Evolutionary conservation across 805 yeast genomes (phyloP).

Genomic region (Yamadazyma nakazawae): DNA sequence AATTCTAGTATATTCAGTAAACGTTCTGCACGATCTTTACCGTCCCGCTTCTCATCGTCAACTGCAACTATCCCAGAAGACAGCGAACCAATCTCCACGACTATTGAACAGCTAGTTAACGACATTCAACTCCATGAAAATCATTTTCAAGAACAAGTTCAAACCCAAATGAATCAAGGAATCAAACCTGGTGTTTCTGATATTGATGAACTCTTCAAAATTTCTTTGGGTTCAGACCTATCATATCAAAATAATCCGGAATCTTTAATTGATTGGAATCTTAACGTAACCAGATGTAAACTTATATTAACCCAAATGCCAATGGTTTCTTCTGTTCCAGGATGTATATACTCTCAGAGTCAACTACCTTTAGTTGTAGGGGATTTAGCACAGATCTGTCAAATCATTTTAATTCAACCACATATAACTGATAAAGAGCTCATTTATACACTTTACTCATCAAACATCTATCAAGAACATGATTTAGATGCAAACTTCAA

Average conservation of each 20-base stretch:
- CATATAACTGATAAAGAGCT: slow-evolving; percentile 43
- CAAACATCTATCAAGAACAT: slow-evolving; percentile 48
- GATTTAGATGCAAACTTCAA: slow-evolving; percentile 43
- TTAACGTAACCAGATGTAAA: slow-evolving; percentile 48
- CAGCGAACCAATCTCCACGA: slow-evolving; percentile 38
- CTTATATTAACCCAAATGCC: slow-evolving; percentile 41
- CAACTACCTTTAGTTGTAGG: slow-evolving; percentile 40
- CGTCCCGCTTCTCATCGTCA: slow-evolving; percentile 38
- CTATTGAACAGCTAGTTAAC: slow-evolving; percentile 43
- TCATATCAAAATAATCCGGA: slow-evolving; percentile 39
- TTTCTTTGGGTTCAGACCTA: slow-evolving; percentile 39
- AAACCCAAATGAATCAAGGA: slow-evolving; percentile 7
- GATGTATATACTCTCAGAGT: slow-evolving; percentile 28
- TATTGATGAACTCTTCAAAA: slow-evolving; percentile 30
- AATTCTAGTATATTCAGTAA: slow-evolving; percentile 38
- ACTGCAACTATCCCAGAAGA: slow-evolving; percentile 47
- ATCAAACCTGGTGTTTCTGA: slow-evolving; percentile 13
- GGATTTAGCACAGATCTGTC: slow-evolving; percentile 39
- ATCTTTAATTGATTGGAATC: slow-evolving; percentile 49
- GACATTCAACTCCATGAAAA: slow-evolving; percentile 37
- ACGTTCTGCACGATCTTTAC: slow-evolving; percentile 41
- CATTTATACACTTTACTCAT: slow-evolving; percentile 36
- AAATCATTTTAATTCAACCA: slow-evolving; percentile 37
- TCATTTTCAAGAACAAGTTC: slow-evolving; percentile 19
- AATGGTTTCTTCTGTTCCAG: slow-evolving; percentile 34